These are phyloP conservation scores for Cicer chorassanicum DNA, from an alignment of 306 rosid genomes.

Conservation along the genomic window DNA sequence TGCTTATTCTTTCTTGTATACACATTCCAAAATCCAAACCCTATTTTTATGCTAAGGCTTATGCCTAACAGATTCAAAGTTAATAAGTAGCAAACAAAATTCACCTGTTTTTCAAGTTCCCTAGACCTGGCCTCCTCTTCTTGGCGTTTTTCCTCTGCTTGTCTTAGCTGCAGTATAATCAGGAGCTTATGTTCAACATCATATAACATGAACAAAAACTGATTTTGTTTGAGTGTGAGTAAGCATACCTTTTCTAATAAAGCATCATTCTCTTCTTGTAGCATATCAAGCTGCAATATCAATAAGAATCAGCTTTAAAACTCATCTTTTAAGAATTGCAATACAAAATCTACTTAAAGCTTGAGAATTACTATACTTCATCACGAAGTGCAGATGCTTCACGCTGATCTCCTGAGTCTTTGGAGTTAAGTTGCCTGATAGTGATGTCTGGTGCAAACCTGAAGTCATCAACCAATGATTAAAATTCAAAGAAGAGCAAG, in stretches of 20 bases:
- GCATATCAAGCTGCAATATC: slow-evolving; percentile 92
- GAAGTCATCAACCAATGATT: slow-evolving; percentile 39
- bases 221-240: slow-evolving; percentile 21
- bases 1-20: slow-evolving; percentile 21
- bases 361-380: slow-evolving; percentile 64
- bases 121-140: slow-evolving; percentile 90
- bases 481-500: slow-evolving; percentile 12
- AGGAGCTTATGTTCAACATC: slow-evolving; percentile 43
- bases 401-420: slow-evolving; percentile 71
- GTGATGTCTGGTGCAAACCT: slow-evolving; percentile 76
- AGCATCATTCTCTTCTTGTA: slow-evolving; percentile 80
- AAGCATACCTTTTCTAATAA: slow-evolving; percentile 71
- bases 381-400: slow-evolving; percentile 98
- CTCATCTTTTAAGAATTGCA: slow-evolving; percentile 24
- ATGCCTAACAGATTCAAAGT: slow-evolving; percentile 29
- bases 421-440: slow-evolving; percentile 57
- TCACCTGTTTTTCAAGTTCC: slow-evolving; percentile 95
- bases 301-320: slow-evolving; percentile 45
- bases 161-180: slow-evolving; percentile 70
- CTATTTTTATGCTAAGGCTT: neutral
- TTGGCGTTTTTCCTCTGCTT: slow-evolving; percentile 77
- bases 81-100: slow-evolving; percentile 21
- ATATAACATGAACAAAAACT: slow-evolving; percentile 27
- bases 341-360: slow-evolving; percentile 30
- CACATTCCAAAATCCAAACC: neutral